Evolutionary conservation across 805 yeast genomes (phyloP), one percentile per base, ranked within the genome.

Genomic region (Metschnikowia picachoensis): DNA sequence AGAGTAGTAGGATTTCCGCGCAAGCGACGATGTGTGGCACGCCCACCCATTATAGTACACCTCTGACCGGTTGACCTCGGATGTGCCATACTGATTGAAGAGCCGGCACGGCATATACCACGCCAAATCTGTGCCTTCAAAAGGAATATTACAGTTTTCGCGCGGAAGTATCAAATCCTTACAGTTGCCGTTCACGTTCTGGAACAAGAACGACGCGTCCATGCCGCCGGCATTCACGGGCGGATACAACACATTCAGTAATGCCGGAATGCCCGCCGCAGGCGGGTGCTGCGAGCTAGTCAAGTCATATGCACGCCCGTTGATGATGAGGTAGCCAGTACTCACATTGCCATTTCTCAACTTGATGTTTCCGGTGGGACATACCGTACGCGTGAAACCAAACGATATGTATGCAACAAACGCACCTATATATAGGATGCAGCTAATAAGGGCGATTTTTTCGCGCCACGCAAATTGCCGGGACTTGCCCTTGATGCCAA

Each of bases 401-500:
- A 92, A 92, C 2, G 97, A 89, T 55, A 92, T 72, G 62, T 76
- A 94, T 1, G 95, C 97, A 34, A 90, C 85, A 43, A 85, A 63
- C 0, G 87, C 80, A 45, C 94, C 97, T 38, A 87, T 68, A 55
- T 77, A 76, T 15, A 85, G 52, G 56, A 92, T 90, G 44, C 90
- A 74, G 1, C 94, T 76, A 37, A 92, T 73, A 37, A 94, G 73
- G 1, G 89, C 98, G 44, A 91, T 85, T 61, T 92, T 92, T 60
- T 94, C 99, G 60, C 99, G 78, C 99, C 99, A 94, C 0, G 98
- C 98, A 73, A 82, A 80, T 62, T 91, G 97, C 49, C 96, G 80
- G 37, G 83, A 91, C 55, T 81, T 80, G 16, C 85, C 81, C 30
- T 78, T 77, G 77, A 92, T 76, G 3, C 98, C 98, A 65, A 80